A percentile compares a stretch with the other conserved stretches of the same genome.
These are phyloP conservation scores for Xanthoconium stramineum DNA, from an alignment of 768 basidiomycete genomes.

Conservation along the genomic window DNA sequence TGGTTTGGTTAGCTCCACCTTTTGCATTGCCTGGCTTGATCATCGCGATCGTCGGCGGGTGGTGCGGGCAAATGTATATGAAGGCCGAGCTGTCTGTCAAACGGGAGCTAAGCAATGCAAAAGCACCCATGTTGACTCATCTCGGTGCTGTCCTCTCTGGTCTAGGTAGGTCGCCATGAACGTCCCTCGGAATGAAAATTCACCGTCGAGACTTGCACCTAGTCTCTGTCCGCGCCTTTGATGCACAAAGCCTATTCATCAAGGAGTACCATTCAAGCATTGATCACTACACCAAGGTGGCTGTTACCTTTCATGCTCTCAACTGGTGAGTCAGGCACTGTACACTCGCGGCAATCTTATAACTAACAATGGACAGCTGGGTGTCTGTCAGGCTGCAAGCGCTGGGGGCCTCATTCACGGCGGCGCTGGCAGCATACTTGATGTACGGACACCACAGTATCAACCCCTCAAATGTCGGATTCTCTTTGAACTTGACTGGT, in stretches of 20 bases:
- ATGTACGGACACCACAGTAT: conserved; percentile 3
- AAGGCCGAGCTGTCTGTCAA: background rate
- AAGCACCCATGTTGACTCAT: background rate
- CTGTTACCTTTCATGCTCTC: too few relatives aligned
- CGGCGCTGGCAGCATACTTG: background rate
- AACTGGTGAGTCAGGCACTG: too few relatives aligned
- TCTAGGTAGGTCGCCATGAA: background rate
- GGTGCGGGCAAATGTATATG: background rate
- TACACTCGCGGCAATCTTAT: too few relatives aligned
- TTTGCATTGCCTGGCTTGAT: background rate
- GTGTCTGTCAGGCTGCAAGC: background rate
- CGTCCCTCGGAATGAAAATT: too few relatives aligned
- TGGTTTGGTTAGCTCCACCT: background rate
- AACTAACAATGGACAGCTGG: background rate
- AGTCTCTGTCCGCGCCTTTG: too few relatives aligned
- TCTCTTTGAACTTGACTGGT: conserved; percentile 42
- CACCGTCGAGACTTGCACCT: too few relatives aligned
- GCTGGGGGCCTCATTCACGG: background rate
- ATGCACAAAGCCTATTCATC: too few relatives aligned
- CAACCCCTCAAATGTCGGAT: conserved; percentile 31
- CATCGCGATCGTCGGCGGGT: background rate
- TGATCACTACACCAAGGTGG: too few relatives aligned
- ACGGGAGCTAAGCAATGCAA: background rate
- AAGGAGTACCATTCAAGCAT: too few relatives aligned
- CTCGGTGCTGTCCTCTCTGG: background rate